These are phyloP conservation scores for Cerioporus squamosus DNA, from an alignment of 1,284 basidiomycete species.

Conservation along the genomic window DNA sequence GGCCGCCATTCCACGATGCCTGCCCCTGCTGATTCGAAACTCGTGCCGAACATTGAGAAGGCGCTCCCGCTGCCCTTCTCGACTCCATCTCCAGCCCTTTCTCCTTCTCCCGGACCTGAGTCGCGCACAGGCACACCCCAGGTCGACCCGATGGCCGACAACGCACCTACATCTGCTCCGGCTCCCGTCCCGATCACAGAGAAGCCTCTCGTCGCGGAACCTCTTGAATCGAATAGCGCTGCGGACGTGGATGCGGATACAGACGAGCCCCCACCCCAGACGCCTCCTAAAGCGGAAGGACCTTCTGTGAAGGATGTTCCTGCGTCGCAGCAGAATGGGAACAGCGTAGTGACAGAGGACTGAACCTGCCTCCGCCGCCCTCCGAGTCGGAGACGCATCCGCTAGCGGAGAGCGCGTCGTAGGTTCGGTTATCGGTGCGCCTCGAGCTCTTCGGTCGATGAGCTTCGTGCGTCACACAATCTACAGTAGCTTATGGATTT, in stretches of 20 bases:
- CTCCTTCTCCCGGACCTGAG: constrained; percentile 1
- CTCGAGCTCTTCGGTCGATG: no score
- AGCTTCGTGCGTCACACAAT: no score
- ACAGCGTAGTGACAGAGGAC: constrained; percentile 1
- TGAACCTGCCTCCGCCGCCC: constrained; percentile 3
- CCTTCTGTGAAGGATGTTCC: neutral
- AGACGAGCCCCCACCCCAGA: constrained; percentile 4
- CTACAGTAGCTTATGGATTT: no score
- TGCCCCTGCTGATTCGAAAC: neutral
- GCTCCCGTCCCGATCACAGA: constrained; percentile 4
- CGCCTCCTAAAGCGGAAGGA: constrained; percentile 3
- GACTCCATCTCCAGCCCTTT: constrained; percentile 1
- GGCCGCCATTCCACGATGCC: constrained; percentile 11
- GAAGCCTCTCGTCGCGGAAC: constrained; percentile 6
- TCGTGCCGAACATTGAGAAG: constrained; percentile 20
- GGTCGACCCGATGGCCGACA: constrained; percentile 15
- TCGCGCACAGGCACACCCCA: neutral
- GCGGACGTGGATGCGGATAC: neutral
- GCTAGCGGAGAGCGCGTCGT: constrained; percentile 10
- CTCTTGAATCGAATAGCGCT: neutral
- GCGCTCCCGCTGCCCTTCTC: constrained; percentile 16
- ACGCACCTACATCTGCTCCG: constrained; percentile 1
- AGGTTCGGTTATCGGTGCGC: neutral
- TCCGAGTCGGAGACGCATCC: neutral
- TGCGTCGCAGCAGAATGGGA: constrained; percentile 3